These are phyloP conservation scores for Moricandia moricandioides DNA, from an alignment of 345 rosid genomes.

Conservation along the genomic window DNA sequence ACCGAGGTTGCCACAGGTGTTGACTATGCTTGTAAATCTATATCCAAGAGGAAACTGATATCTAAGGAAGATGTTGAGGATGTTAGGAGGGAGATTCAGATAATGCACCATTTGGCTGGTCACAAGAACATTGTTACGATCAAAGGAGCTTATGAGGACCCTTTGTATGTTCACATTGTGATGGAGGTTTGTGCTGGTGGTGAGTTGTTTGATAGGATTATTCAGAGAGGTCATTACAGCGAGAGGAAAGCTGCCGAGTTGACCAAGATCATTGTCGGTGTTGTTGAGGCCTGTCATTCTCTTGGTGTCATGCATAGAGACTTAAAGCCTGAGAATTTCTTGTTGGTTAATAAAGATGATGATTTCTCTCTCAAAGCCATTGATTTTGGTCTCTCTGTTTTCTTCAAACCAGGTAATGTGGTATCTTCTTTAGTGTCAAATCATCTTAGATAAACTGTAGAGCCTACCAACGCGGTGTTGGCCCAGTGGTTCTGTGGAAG, in stretches of 20 bases:
- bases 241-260: slow-evolving; percentile 96
- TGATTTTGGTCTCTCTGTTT: slow-evolving; percentile 97
- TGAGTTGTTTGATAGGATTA: slow-evolving; percentile 93
- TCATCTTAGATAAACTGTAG: background rate
- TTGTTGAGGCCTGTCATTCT: slow-evolving; percentile 93
- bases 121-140: slow-evolving; percentile 89
- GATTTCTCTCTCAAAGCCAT: slow-evolving; percentile 98
- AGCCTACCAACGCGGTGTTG: too few relatives aligned
- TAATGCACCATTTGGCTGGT: slow-evolving; percentile 99
- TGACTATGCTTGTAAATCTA: slow-evolving; percentile 94
- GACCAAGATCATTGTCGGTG: slow-evolving; percentile 92
- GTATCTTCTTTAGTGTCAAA: slow-evolving; percentile 3
- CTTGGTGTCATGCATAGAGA: slow-evolving; percentile 99
- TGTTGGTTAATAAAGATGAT: slow-evolving; percentile 97
- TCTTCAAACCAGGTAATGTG: slow-evolving; percentile 89
- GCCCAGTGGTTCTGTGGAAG: too few relatives aligned
- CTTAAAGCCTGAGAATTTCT: slow-evolving; percentile 96
- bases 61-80: slow-evolving; percentile 95
- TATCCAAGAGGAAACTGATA: slow-evolving; percentile 89
- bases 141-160: slow-evolving; percentile 94
- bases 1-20: slow-evolving; percentile 57
- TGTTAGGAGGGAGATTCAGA: slow-evolving; percentile 97
- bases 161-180: slow-evolving; percentile 80
- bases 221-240: slow-evolving; percentile 94
- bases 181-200: slow-evolving; percentile 99